Conservation (phyloP, 2,329 filamentous ascomycete genomes). For the Teratosphaeriaceae sp. region DNA sequence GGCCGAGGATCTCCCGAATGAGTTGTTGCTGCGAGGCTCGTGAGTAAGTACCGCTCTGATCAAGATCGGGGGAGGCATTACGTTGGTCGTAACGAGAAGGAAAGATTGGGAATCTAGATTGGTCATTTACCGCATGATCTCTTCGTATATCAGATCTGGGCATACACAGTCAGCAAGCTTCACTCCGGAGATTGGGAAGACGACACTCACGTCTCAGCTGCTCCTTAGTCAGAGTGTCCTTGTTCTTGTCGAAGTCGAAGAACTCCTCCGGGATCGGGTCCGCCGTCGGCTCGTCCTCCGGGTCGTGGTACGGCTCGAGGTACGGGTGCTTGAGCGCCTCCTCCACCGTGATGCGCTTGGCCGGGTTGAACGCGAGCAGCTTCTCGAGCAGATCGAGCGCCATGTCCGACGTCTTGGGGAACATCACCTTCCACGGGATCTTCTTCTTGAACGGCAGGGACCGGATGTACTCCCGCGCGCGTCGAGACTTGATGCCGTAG, state of each 20-base stretch:
- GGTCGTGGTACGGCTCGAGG: conserved; percentile 97
- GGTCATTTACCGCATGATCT: conserved; percentile 70
- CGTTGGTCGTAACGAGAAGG: conserved; percentile 3
- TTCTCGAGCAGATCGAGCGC: conserved; percentile 93
- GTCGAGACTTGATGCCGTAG: conserved; percentile 98
- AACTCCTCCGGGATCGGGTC: conserved; percentile 97
- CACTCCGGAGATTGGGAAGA: not conserved
- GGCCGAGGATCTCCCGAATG: not conserved
- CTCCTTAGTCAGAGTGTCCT: conserved; percentile 97
- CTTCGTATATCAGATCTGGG: conserved; percentile 81
- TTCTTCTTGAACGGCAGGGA: conserved; percentile 99
- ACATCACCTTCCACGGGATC: conserved; percentile 93
- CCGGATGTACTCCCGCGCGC: conserved; percentile 95
- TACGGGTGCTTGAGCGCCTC: conserved; percentile 97
- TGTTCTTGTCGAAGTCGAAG: conserved; percentile 99
- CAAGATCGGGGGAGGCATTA: not conserved
- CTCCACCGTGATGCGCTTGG: conserved; percentile 97
- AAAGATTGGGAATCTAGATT: not conserved
- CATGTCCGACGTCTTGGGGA: conserved; percentile 98
- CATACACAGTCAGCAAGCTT: not conserved
- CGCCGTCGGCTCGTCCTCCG: conserved; percentile 94
- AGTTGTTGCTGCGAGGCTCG: not conserved
- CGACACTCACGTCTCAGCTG: conserved; percentile 72
- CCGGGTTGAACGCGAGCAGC: conserved; percentile 93
- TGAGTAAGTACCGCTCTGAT: not conserved